Evolutionary conservation across 805 yeast genomes (phyloP), one percentile per base, ranked within the genome.

Genomic region (Myxozyma geophila): DNA sequence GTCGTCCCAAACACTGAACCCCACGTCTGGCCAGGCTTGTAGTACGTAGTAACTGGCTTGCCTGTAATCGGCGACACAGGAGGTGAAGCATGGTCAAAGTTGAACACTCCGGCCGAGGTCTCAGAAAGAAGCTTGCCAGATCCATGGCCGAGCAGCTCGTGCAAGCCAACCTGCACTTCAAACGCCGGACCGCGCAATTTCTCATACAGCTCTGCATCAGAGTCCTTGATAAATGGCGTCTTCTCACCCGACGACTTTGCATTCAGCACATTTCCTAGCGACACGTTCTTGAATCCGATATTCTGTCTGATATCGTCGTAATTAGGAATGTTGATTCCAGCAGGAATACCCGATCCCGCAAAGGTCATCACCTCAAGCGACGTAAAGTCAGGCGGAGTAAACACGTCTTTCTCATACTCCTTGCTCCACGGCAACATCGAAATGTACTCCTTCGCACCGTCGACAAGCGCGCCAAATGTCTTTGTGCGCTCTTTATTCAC

Each of bases 131-230:
- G 80, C 76, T 90, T 91, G 56, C 97, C 97, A 4, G 95, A 85
- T 47, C 97, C 97, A 73, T 91, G 97, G 15, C 97, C 97, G 67
- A 91, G 81, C 68, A 91, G 80, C 77, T 91, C 97, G 76, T 91
- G 97, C 71, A 91, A 88, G 60, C 97, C 97, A 56, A 91, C 97
- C 77, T 91, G 96, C 50, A 91, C 95, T 76, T 91, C 97, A 74
- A 91, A 91, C 0, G 96, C 88, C 54, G 88, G 92, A 53, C 85
- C 87, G 72, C 67, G 62, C n/a, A 64, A 52, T 35, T 87, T 84
- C 65, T 86, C 84, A 78, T 83, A 90, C 50, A 85, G 72, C 10
- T 79, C 86, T 64, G 81, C 83, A 60, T 86, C 82, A 12, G 77
- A 74, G 2, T 81, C 82, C 47, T 76, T 72, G 60, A 91, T 78